Evolutionary conservation across 2,329 filamentous ascomycete species (phyloP), one percentile per base, ranked within the genome.

Genomic region (Diaporthe capsici): DNA sequence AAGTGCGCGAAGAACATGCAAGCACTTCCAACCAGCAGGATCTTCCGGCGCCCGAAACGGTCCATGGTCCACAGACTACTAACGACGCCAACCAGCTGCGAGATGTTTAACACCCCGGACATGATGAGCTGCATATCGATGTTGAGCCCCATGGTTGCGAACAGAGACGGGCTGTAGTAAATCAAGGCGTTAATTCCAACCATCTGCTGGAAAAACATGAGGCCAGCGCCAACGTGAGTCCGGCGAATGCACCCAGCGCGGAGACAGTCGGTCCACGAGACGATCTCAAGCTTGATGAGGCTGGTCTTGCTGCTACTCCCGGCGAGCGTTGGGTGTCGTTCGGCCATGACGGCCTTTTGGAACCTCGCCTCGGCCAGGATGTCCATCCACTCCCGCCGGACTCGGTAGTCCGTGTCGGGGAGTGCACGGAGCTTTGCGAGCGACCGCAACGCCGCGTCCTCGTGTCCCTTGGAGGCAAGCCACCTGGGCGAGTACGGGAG

Each of bases 181-280:
- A 84, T 81, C 28, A 89, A 80, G 10, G 85, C 88, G 75, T 89
- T 89, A 78, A 89, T 87, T 0, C 87, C 87, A 6, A 85, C 82
- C 61, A 89, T 88, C 77, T 90, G 89, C 74, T 91, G 89, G 80
- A 91, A 92, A 79, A 91, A 91, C 84, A 89, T 88, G 20, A 92
- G 79, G 0, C 86, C 84, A 9, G 87, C 81, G 31, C 88, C 90
- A 25, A 91, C 84, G 63, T 81, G 77, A 0, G 83, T 84, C 17
- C 84, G 83, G 58, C 87, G 84, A 84, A 87, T 87, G 79, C 86
- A 88, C 4, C 87, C 87, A 22, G 82, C 82, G 75, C 81, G 86
- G 15, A 84, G 81, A 22, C 82, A 81, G 75, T 88, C 86, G 31
- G 89, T 84, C 78, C 87, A 84, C 79, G 87, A 88, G 74, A 87